These are phyloP conservation scores for Penicillium nordicum DNA, from an alignment of 2,329 filamentous ascomycete genomes.

Conservation along the genomic window DNA sequence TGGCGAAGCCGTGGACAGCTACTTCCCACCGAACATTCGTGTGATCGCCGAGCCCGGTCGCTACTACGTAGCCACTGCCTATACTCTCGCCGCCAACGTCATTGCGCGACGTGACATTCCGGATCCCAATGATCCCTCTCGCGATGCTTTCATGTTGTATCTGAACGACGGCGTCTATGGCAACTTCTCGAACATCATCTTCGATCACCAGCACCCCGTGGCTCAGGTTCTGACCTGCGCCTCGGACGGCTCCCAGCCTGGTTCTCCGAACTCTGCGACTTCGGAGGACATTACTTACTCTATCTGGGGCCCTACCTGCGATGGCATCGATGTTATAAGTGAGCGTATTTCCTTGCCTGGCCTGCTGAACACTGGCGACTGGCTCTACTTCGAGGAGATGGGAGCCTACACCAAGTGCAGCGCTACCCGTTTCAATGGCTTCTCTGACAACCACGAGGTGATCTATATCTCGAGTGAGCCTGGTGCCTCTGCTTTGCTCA, in stretches of 20 bases:
- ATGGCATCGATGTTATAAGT: slow-evolving; percentile 93
- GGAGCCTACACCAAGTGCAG: slow-evolving; percentile 98
- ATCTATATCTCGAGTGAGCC: slow-evolving; percentile 94
- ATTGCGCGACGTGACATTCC: slow-evolving; percentile 89
- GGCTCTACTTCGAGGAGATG: slow-evolving; percentile 99
- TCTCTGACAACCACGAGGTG: slow-evolving; percentile 85
- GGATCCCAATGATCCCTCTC: slow-evolving; percentile 53
- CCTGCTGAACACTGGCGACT: slow-evolving; percentile 86
- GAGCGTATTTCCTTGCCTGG: slow-evolving; percentile 74
- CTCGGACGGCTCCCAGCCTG: slow-evolving; percentile 59
- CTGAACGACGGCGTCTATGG: slow-evolving; percentile 97
- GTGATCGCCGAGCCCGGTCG: slow-evolving; percentile 95
- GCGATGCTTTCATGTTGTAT: slow-evolving; percentile 84
- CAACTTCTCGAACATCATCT: slow-evolving; percentile 99
- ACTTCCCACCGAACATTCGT: slow-evolving; percentile 78
- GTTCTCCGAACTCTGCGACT: slow-evolving; percentile 37
- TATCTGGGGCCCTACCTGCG: slow-evolving; percentile 96
- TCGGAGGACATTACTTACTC: slow-evolving; percentile 72
- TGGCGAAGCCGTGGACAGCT: slow-evolving; percentile 73
- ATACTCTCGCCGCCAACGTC: slow-evolving; percentile 91
- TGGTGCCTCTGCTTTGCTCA: slow-evolving; percentile 72
- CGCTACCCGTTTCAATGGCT: slow-evolving; percentile 96
- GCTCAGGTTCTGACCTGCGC: slow-evolving; percentile 73
- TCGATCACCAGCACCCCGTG: slow-evolving; percentile 90
- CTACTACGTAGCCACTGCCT: slow-evolving; percentile 91